Evolutionary conservation across 495 filamentous ascomycete genomes (phyloP), one percentile per base, ranked within the genome.

Genomic region (Chlorociboria aeruginascens): DNA sequence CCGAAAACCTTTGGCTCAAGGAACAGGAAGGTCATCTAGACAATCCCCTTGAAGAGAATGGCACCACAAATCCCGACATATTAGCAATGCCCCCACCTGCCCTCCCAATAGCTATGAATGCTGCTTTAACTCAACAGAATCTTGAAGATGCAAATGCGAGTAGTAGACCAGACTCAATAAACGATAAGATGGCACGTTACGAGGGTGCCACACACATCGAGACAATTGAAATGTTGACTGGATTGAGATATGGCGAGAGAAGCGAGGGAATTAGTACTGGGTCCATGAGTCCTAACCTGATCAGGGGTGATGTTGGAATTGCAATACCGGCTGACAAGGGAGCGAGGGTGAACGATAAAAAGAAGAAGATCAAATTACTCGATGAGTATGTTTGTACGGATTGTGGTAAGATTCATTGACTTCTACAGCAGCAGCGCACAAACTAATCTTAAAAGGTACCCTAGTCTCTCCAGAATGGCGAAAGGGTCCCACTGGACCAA

Each of bases 331-430:
- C 79, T 40, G 89, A 94, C 40, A 79, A 85, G 52, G 82, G 79
- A 54, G 74, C 64, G 8, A 71, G 69, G 36, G 79, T 77, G 25
- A 77, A 72, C 0, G 89, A 94, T 46, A 85, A 94, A 59, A 81
- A 79, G 65, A 92, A 94, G 67, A 89, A 94, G 60, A 65, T 87
- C 32, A 96, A 95, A 66, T 69, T 88, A 43, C 79, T 83, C 6
- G 89, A 93, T 54, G 92, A 97, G 68, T 95, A 97, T 63, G 85
- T 94, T 31, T 98, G 92, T 63, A 86, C 85, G 10, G 92, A 97
- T 63, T 98, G 92, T 67, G 92, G 90, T 65, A 64, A 38, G 66
- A 63, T 36, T 29, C 28, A 10, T 64, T 17, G 9, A 8, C 33
- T 2, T 4, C 28, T 32, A 25, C 9, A 39, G 3, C 8, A 60